These are phyloP conservation scores for Cutaneotrichosporon arboriforme DNA, from an alignment of 1,284 basidiomycete species.

Conservation along the genomic window DNA sequence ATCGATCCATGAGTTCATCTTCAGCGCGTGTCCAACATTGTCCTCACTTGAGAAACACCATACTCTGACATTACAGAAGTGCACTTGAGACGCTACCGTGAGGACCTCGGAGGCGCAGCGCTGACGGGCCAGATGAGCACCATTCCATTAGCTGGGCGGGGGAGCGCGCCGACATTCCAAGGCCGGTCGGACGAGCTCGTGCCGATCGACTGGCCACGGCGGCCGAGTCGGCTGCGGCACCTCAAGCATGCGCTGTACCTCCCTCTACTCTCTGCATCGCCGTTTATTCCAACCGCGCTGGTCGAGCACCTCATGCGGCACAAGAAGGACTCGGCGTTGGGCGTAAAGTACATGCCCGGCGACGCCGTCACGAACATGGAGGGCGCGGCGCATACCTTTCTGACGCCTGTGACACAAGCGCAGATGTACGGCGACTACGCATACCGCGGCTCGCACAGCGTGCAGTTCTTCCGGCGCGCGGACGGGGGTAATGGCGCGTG, in stretches of 20 bases:
- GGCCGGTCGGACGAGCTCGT: too few relatives aligned
- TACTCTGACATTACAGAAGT: too few relatives aligned
- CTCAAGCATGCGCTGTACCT: neutral
- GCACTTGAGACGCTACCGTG: too few relatives aligned
- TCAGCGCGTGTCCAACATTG: too few relatives aligned
- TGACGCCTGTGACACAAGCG: slow-evolving; percentile 20
- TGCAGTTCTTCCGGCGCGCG: slow-evolving; percentile 2
- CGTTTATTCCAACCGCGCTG: slow-evolving; percentile 6
- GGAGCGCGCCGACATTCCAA: too few relatives aligned
- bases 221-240: neutral
- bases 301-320: slow-evolving; percentile 26
- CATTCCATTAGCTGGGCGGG: too few relatives aligned
- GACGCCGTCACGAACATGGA: slow-evolving; percentile 27
- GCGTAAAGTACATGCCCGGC: slow-evolving; percentile 20
- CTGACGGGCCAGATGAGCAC: too few relatives aligned
- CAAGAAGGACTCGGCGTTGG: slow-evolving; percentile 26
- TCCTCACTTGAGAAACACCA: too few relatives aligned
- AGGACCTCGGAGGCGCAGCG: too few relatives aligned
- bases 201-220: too few relatives aligned
- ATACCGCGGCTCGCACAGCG: slow-evolving; percentile 9
- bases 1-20: too few relatives aligned
- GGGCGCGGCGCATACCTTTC: slow-evolving; percentile 25
- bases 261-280: slow-evolving; percentile 2
- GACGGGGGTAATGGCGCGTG: neutral
- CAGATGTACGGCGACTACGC: slow-evolving; percentile 26